phyloP scores from a whole-genome alignment of 495 filamentous ascomycete genomes.

The Talaromyces thailandensis region DNA sequence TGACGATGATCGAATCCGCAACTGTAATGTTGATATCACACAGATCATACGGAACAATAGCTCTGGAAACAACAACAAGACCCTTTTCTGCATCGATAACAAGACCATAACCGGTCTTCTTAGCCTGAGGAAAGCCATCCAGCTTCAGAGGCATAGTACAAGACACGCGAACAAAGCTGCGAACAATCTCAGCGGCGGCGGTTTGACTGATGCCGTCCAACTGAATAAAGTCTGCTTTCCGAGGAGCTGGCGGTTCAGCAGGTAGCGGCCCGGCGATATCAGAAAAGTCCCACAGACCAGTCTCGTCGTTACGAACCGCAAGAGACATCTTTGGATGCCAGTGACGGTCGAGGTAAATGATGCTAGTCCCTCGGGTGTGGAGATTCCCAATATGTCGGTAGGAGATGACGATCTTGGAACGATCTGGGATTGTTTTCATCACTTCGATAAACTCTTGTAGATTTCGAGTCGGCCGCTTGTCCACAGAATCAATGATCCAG shows the following conservation, averaged over 20 bases:
- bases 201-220: conserved; percentile 84
- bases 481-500: conserved; percentile 88
- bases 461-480: conserved; percentile 81
- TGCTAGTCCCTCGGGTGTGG: conserved; percentile 86
- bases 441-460: conserved; percentile 86
- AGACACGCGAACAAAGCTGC: conserved; percentile 87
- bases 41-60: conserved; percentile 90
- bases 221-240: conserved; percentile 81
- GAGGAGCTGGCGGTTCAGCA: conserved; percentile 56
- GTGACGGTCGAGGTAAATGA: conserved; percentile 88
- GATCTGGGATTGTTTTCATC: conserved; percentile 82
- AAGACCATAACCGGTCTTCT: conserved; percentile 90
- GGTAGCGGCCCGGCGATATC: conserved; percentile 76
- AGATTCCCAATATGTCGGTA: conserved; percentile 94
- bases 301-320: conserved; percentile 82
- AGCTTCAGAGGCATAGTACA: conserved; percentile 92
- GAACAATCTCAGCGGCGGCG: conserved; percentile 81
- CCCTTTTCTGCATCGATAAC: conserved; percentile 96
- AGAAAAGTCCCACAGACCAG: conserved; percentile 90
- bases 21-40: conserved; percentile 94
- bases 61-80: conserved; percentile 84
- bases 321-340: conserved; percentile 92
- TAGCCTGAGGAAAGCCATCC: conserved; percentile 86
- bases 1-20: conserved; percentile 89
- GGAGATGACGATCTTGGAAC: conserved; percentile 80